Conservation (phyloP, 805 yeast species). For the Helenozyma baotianmanensis region DNA sequence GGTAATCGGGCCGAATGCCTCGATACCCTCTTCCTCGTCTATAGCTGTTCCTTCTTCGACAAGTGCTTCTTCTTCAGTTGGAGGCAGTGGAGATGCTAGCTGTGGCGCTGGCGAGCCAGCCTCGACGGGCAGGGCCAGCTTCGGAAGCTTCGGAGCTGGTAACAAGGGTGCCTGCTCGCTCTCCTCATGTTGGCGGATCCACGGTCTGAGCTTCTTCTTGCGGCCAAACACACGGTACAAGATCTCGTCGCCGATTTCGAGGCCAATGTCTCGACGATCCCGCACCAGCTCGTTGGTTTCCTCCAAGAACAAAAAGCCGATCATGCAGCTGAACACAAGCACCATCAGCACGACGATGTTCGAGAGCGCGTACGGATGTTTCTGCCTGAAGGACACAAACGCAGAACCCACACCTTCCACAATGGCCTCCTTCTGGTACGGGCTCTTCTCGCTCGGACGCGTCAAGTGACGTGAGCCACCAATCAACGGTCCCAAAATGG, state of each 20-base stretch:
- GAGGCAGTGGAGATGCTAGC: too few relatives aligned
- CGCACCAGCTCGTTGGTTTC: constrained; percentile 45
- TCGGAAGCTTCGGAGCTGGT: background rate
- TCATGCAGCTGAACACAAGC: constrained; percentile 30
- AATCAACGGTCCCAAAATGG: constrained; percentile 57
- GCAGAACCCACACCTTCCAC: background rate
- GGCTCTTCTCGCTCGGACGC: constrained; percentile 28
- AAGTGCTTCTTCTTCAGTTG: too few relatives aligned
- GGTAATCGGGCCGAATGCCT: constrained; percentile 6
- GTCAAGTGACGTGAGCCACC: constrained; percentile 50
- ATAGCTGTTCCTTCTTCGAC: too few relatives aligned
- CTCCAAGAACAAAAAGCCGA: constrained; percentile 46
- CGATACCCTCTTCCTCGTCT: constrained; percentile 1
- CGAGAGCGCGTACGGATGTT: constrained; percentile 50
- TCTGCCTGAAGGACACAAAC: constrained; percentile 21
- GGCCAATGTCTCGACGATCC: constrained; percentile 39
- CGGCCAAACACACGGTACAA: constrained; percentile 15
- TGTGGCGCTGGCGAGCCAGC: too few relatives aligned
- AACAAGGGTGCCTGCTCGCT: constrained; percentile 8
- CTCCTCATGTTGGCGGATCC: constrained; percentile 10
- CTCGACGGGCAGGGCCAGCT: background rate
- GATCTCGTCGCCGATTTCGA: constrained; percentile 40
- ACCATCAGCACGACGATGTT: constrained; percentile 43
- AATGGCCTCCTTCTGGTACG: constrained; percentile 6
- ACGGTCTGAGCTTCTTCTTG: constrained; percentile 16